Percentiles rank a stretch among this genome's conserved stretches.
phyloP scores from a whole-genome alignment of 2,329 filamentous ascomycete genomes.

The Claviceps sp. region DNA sequence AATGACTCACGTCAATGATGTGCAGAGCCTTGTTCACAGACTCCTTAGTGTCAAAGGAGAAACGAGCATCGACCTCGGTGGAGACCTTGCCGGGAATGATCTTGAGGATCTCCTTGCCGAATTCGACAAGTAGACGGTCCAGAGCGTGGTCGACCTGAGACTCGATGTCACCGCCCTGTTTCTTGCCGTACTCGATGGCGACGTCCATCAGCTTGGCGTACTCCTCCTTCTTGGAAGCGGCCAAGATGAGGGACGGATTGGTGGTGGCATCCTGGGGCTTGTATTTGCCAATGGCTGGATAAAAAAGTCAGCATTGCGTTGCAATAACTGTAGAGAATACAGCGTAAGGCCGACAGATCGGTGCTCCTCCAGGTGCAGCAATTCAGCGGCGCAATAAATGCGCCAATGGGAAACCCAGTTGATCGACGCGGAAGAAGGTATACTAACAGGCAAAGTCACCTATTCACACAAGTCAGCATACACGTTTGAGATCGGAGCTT shows the following conservation, averaged over 20 bases:
- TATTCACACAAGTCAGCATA: constrained; percentile 24
- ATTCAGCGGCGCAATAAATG: background rate
- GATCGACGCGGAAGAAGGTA: background rate
- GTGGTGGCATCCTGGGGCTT: constrained; percentile 99
- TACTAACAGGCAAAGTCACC: constrained; percentile 67
- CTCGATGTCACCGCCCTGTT: constrained; percentile 53
- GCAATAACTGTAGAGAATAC: background rate
- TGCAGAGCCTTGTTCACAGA: constrained; percentile 92
- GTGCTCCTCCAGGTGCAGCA: background rate
- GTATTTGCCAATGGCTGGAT: constrained; percentile 90
- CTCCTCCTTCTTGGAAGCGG: constrained; percentile 94
- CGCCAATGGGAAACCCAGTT: background rate
- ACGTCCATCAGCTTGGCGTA: constrained; percentile 85
- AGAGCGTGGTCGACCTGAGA: constrained; percentile 80
- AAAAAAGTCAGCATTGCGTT: constrained; percentile 18
- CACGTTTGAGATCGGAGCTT: constrained; percentile 1
- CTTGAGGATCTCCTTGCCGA: constrained; percentile 92
- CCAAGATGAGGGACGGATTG: constrained; percentile 97
- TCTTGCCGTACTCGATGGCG: constrained; percentile 77
- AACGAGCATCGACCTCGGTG: constrained; percentile 90
- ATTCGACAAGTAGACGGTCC: constrained; percentile 91
- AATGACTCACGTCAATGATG: constrained; percentile 70
- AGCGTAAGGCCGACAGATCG: no score
- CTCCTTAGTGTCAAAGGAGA: constrained; percentile 88
- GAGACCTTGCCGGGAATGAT: constrained; percentile 98